Conservation (phyloP, 331 rosid species). For the Cydonia oblonga region DNA sequence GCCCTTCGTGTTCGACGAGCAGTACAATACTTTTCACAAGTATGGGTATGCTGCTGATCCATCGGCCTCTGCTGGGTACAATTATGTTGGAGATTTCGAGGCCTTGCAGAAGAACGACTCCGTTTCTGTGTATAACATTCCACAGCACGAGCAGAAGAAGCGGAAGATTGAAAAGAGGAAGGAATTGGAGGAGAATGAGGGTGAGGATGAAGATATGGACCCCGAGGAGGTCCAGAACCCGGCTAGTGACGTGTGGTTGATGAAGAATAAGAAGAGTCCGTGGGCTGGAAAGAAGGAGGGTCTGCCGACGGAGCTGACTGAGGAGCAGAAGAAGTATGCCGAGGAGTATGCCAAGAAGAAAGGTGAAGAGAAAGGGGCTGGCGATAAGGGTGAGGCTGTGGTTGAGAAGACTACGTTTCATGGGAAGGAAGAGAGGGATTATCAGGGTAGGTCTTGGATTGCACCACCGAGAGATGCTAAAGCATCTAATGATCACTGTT, state of each 20-base stretch:
- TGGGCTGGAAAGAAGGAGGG: conserved; percentile 97
- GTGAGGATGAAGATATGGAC: conserved; percentile 1
- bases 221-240: conserved; percentile 53
- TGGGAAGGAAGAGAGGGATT: conserved; percentile 90
- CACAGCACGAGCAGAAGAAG: conserved; percentile 76
- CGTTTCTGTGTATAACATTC: conserved; percentile 65
- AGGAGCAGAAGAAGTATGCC: conserved; percentile 89
- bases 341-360: conserved; percentile 95
- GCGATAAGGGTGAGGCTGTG: conserved; percentile 62
- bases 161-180: conserved; percentile 48
- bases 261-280: conserved; percentile 86
- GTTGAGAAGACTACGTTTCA: conserved; percentile 82
- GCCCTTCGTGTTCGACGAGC: conserved; percentile 86
- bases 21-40: conserved; percentile 83
- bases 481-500: conserved; percentile 79
- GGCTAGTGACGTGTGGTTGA: conserved; percentile 63
- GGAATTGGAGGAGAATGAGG: conserved; percentile 21
- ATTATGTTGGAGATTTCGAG: conserved; percentile 64
- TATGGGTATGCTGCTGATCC: conserved; percentile 97
- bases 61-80: conserved; percentile 62
- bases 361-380: conserved; percentile 73
- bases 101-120: conserved; percentile 54
- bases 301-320: conserved; percentile 54
- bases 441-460: conserved; percentile 99
- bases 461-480: conserved; percentile 88